Evolutionary conservation across 2,329 filamentous ascomycete species (phyloP).

Genomic region (Zymoseptoria ardabiliae): DNA sequence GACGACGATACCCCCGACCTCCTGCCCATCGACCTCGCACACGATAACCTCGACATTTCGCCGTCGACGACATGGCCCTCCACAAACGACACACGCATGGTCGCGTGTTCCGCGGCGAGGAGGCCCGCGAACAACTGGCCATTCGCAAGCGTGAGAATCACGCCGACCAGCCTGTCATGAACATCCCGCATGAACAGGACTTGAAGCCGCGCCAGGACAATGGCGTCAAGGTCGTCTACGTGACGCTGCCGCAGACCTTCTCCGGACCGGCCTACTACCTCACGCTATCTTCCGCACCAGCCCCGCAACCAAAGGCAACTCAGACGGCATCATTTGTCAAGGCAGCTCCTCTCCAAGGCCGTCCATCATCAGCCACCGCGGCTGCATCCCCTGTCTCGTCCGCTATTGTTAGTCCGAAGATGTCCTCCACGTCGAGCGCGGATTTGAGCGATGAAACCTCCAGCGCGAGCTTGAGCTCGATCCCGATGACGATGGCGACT

Average conservation of each 20-base stretch:
- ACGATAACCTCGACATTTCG: conserved; percentile 1
- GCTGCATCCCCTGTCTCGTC: background rate
- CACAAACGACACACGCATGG: conserved; percentile 25
- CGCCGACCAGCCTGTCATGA: conserved; percentile 18
- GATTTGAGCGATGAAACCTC: background rate
- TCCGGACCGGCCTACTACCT: conserved; percentile 35
- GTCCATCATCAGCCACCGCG: background rate
- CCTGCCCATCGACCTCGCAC: conserved; percentile 1
- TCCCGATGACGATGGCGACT: background rate
- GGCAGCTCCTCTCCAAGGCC: background rate
- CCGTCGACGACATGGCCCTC: conserved; percentile 21
- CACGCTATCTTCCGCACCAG: conserved; percentile 11
- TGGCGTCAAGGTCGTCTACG: conserved; percentile 43
- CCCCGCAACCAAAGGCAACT: background rate
- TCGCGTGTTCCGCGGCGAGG: conserved; percentile 23
- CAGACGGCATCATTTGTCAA: background rate
- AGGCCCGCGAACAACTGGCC: conserved; percentile 19
- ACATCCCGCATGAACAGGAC: conserved; percentile 22
- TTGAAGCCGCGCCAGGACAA: conserved; percentile 13
- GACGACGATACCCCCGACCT: conserved; percentile 1
- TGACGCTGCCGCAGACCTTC: conserved; percentile 47
- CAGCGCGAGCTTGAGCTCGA: background rate
- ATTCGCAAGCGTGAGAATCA: conserved; percentile 23
- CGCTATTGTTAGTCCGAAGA: background rate
- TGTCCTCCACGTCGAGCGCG: background rate